These are phyloP conservation scores for Penicillium herquei DNA, from an alignment of 495 filamentous ascomycete species.

Conservation along the genomic window DNA sequence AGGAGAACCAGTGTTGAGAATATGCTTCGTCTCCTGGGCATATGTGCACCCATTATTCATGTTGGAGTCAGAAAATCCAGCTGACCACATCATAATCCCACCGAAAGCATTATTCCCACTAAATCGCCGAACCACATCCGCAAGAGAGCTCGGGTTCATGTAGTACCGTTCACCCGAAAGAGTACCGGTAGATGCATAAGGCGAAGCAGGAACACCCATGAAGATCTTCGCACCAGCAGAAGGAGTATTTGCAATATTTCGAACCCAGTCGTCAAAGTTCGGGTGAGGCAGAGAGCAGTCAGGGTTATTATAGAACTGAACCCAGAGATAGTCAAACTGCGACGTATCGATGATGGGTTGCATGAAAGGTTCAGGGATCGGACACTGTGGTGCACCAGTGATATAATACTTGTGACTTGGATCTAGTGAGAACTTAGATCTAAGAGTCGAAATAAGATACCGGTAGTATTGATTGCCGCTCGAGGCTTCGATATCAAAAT, in stretches of 20 bases:
- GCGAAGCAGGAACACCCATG: conserved; percentile 46
- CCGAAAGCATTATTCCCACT: conserved; percentile 42
- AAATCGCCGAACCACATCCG: conserved; percentile 23
- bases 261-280: conserved; percentile 48
- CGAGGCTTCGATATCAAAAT: conserved; percentile 45
- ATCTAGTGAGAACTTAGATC: conserved; percentile 44
- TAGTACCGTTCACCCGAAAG: conserved; percentile 43
- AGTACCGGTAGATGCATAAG: conserved; percentile 38
- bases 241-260: conserved; percentile 35
- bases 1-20: conserved; percentile 21
- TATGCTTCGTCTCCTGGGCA: conserved; percentile 36
- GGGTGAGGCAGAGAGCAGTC: conserved; percentile 23
- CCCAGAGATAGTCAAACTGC: conserved; percentile 39
- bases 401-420: conserved; percentile 51
- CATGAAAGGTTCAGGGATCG: conserved; percentile 54
- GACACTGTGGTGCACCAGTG: conserved; percentile 57
- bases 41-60: conserved; percentile 42
- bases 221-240: conserved; percentile 46
- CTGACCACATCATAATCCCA: conserved; percentile 57
- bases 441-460: conserved; percentile 45
- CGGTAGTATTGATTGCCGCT: conserved; percentile 37
- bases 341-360: conserved; percentile 32
- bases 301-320: conserved; percentile 49
- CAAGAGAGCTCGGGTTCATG: conserved; percentile 36
- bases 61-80: conserved; percentile 43